Percentiles rank a stretch among this genome's conserved stretches.
phyloP scores from a whole-genome alignment of 2,329 filamentous ascomycete species.

The Fusarium udum region DNA sequence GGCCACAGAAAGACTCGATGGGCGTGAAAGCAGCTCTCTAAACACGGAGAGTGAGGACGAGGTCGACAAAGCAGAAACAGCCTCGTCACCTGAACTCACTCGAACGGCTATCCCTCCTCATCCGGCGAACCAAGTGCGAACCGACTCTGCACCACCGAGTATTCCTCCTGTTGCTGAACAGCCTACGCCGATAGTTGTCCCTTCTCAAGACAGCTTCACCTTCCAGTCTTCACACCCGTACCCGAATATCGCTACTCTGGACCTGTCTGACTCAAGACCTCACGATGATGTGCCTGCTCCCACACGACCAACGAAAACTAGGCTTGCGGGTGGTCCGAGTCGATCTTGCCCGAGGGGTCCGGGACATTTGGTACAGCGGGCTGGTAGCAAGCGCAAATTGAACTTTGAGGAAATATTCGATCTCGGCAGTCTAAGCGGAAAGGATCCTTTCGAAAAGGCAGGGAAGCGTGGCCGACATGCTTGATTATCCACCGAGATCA shows the following conservation, averaged over 20 bases:
- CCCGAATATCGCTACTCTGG: constrained; percentile 68
- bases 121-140: constrained; percentile 35
- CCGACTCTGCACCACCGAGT: constrained; percentile 43
- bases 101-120: constrained; percentile 57
- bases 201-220: constrained; percentile 70
- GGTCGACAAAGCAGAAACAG: constrained; percentile 67
- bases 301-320: constrained; percentile 43
- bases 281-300: constrained; percentile 50
- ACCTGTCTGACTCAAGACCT: constrained; percentile 62
- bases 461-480: constrained; percentile 63
- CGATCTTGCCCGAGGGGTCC: constrained; percentile 43
- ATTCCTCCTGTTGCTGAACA: constrained; percentile 42
- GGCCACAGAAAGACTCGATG: constrained; percentile 76
- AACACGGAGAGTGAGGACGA: constrained; percentile 76
- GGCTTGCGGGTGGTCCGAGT: constrained; percentile 39
- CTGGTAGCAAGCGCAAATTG: constrained; percentile 77
- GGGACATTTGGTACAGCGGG: constrained; percentile 66
- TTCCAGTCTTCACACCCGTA: constrained; percentile 73
- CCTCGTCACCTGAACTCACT: constrained; percentile 67
- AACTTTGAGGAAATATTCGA: constrained; percentile 82
- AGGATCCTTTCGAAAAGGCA: constrained; percentile 64
- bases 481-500: constrained; percentile 30
- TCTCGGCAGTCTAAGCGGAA: constrained; percentile 66
- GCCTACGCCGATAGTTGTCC: constrained; percentile 57
- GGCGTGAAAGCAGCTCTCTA: constrained; percentile 63